Evolutionary conservation across 2,329 filamentous ascomycete species (phyloP).

Genomic region (Neurospora sp.): DNA sequence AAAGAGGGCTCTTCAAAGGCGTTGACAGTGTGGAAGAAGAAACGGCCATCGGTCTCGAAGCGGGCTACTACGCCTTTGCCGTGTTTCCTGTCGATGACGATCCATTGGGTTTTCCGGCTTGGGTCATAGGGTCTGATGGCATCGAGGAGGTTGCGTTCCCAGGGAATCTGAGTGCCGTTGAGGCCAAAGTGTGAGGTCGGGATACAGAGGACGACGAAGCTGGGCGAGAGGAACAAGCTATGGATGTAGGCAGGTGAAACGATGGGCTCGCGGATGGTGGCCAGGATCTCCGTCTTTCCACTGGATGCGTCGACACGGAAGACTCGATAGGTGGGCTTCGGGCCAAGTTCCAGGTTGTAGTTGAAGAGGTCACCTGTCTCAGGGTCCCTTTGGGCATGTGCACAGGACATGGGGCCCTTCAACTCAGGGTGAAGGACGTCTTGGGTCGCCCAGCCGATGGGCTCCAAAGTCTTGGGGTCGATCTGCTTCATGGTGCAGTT

Average conservation of each 20-base stretch:
- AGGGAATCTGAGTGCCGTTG: conserved; percentile 50
- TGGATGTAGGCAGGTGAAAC: conserved; percentile 64
- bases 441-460: conserved; percentile 54
- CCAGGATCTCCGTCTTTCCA: conserved; percentile 60
- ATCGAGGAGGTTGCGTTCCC: conserved; percentile 58
- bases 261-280: conserved; percentile 44
- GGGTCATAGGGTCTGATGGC: conserved; percentile 54
- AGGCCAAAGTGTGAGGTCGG: conserved; percentile 53
- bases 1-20: conserved; percentile 47
- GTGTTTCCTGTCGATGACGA: conserved; percentile 57
- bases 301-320: conserved; percentile 55
- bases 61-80: conserved; percentile 56
- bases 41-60: conserved; percentile 58
- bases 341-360: conserved; percentile 62
- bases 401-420: conserved; percentile 54
- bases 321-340: conserved; percentile 51
- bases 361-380: conserved; percentile 69
- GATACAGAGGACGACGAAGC: conserved; percentile 63
- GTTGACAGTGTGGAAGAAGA: conserved; percentile 74
- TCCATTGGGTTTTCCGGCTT: conserved; percentile 52
- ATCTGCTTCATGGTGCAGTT: conserved; percentile 46
- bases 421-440: conserved; percentile 54
- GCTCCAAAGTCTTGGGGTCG: conserved; percentile 62
- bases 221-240: conserved; percentile 63
- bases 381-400: conserved; percentile 64